Conservation (phyloP, 129 eudicot genomes). For the Erigeron canadensis region DNA sequence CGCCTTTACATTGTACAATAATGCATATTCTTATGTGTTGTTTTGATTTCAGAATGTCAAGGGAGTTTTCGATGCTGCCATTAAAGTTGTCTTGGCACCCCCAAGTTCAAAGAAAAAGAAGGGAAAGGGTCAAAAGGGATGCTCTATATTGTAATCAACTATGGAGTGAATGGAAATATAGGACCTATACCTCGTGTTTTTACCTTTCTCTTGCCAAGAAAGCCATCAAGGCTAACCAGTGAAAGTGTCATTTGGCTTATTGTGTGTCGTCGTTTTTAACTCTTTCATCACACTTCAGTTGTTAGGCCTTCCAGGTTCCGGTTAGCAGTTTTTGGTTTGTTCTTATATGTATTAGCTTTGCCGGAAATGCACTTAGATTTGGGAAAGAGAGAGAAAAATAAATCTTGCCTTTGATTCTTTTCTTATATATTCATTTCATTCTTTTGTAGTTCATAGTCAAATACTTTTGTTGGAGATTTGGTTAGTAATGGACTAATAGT, state of each 20-base stretch:
- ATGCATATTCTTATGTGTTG: background rate
- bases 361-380: conserved; percentile 23
- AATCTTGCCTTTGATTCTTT: conserved; percentile 17
- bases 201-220: conserved; percentile 27
- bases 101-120: conserved; percentile 54
- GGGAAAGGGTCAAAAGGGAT: conserved; percentile 53
- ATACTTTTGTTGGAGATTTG: background rate
- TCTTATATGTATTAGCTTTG: conserved; percentile 29
- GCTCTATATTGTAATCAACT: conserved; percentile 51
- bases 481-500: conserved; percentile 7
- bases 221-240: conserved; percentile 25
- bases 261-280: background rate
- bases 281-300: conserved; percentile 7
- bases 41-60: conserved; percentile 43
- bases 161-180: conserved; percentile 12
- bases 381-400: conserved; percentile 25
- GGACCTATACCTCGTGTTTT: conserved; percentile 23
- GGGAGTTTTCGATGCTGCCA: conserved; percentile 54
- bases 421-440: conserved; percentile 21
- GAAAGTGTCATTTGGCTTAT: conserved; percentile 22
- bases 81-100: conserved; percentile 53
- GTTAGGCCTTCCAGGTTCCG: conserved; percentile 29
- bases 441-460: conserved; percentile 15
- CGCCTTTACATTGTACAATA: background rate
- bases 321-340: conserved; percentile 10